Evolutionary conservation across 23 red algal species (phyloP).

Genomic region (Cyanidiococcus yangmingshanensis): DNA sequence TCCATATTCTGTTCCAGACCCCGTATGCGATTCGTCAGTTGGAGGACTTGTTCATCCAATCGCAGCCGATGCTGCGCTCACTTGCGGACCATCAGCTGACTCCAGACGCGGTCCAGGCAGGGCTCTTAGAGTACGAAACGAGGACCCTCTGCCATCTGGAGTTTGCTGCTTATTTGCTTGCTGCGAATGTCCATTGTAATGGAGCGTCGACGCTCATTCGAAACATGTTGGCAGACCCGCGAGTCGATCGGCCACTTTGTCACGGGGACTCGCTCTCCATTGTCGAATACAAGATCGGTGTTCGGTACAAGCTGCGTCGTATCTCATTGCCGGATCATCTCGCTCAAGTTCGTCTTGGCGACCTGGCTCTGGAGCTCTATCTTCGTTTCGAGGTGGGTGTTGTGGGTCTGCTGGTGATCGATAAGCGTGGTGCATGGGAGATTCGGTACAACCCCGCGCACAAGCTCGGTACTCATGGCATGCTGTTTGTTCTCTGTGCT

Average conservation of each 20-base stretch:
- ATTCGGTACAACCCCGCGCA: not conserved
- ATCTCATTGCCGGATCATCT: conserved; percentile 1
- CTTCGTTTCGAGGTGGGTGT: not conserved
- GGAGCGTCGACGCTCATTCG: conserved; percentile 58
- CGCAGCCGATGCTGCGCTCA: not conserved
- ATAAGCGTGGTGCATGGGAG: not conserved
- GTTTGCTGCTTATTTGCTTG: conserved; percentile 41
- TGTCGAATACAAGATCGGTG: conserved; percentile 1
- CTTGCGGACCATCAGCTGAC: not conserved
- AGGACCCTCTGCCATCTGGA: conserved; percentile 51
- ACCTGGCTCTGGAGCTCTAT: not conserved
- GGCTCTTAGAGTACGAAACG: conserved; percentile 11
- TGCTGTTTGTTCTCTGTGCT: conserved; percentile 11
- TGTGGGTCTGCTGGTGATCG: not conserved
- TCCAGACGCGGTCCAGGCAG: not conserved
- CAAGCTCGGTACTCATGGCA: not conserved
- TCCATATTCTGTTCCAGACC: not conserved
- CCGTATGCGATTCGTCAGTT: conserved; percentile 6
- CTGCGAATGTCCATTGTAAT: conserved; percentile 67
- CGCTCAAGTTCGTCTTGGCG: not conserved
- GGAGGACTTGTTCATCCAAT: not conserved
- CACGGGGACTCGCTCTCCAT: not conserved
- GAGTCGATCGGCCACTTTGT: not conserved
- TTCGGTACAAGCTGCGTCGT: conserved; percentile 6
- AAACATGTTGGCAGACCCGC: conserved; percentile 33